Evolutionary conservation across 345 rosid species (phyloP).

Genomic region (Melaleuca alternifolia): DNA sequence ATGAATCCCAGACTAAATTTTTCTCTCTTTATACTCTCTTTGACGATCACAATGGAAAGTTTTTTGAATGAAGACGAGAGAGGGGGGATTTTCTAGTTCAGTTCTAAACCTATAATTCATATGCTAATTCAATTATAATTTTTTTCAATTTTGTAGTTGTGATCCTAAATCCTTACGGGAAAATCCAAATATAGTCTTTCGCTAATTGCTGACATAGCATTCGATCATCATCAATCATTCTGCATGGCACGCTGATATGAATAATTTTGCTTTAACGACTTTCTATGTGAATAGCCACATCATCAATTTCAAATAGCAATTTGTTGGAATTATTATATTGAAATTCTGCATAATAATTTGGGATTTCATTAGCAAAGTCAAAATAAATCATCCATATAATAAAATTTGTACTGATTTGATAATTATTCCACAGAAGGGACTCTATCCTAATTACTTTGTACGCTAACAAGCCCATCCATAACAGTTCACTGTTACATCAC

Average conservation of each 20-base stretch:
- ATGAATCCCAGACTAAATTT: not conserved
- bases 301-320: rapidly evolving
- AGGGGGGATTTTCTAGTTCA: not conserved
- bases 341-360: not conserved
- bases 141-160: no score
- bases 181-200: not conserved
- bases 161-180: no score
- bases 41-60: not conserved
- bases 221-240: rapidly evolving
- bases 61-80: not conserved
- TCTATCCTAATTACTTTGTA: not conserved
- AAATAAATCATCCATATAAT: not conserved
- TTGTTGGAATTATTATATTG: rapidly evolving
- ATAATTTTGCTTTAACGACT: not conserved
- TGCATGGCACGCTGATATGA: not conserved
- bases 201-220: not conserved
- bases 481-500: not conserved
- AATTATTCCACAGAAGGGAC: not conserved
- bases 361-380: not conserved
- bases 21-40: not conserved
- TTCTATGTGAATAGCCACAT: rapidly evolving
- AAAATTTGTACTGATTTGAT: not conserved
- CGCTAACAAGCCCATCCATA: not conserved
- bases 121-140: no score
- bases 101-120: no score